Conservation (phyloP, 78 protist genomes). For the Protostelium mycophagum region DNA sequence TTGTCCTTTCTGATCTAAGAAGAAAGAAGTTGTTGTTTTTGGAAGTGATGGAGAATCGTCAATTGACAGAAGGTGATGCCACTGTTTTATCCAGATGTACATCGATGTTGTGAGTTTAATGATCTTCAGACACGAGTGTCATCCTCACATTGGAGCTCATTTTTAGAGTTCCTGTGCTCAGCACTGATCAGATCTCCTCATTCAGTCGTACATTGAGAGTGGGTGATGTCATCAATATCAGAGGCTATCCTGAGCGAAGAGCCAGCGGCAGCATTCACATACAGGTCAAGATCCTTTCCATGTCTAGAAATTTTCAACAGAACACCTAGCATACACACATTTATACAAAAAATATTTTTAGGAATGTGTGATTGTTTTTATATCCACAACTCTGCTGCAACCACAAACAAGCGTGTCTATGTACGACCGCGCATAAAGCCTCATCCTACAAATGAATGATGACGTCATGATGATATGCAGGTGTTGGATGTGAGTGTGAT, state of each 20-base stretch:
- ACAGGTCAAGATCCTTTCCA: neutral
- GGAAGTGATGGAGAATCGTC: neutral
- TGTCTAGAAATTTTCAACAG: too few relatives aligned
- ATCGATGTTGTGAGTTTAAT: too few relatives aligned
- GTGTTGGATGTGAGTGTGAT: too few relatives aligned
- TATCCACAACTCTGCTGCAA: too few relatives aligned
- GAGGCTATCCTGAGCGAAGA: neutral
- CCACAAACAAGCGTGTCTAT: too few relatives aligned
- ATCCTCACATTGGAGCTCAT: neutral
- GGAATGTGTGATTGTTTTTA: too few relatives aligned
- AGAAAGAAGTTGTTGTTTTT: neutral
- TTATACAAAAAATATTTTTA: too few relatives aligned
- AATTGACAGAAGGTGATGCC: neutral
- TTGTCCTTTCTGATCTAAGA: neutral
- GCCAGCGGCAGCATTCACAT: neutral
- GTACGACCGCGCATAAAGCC: too few relatives aligned
- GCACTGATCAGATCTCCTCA: neutral
- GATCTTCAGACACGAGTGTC: neutral
- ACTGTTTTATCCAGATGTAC: neutral
- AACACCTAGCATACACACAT: too few relatives aligned
- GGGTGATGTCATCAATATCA: neutral
- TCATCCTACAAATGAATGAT: too few relatives aligned
- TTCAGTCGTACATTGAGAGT: neutral
- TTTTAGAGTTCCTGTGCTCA: neutral
- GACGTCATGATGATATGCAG: too few relatives aligned